These are phyloP conservation scores for Fonsecaea nubica DNA, from an alignment of 2,329 filamentous ascomycete genomes.

Conservation along the genomic window DNA sequence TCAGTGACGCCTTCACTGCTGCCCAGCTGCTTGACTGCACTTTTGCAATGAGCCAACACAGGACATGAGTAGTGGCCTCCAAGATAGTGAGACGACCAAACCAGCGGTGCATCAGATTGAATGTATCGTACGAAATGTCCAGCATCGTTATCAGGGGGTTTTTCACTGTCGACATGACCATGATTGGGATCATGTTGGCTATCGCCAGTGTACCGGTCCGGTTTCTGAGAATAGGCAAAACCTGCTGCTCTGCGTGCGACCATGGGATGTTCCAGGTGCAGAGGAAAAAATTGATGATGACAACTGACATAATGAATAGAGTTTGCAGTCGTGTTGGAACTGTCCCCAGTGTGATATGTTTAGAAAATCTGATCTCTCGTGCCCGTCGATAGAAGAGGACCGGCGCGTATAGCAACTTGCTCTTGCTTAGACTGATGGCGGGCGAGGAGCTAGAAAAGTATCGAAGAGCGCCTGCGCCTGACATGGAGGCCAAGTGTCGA, in stretches of 20 bases:
- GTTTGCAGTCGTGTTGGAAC: conserved; percentile 56
- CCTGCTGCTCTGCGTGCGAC: conserved; percentile 43
- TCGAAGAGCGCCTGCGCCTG: conserved; percentile 68
- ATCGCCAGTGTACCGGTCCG: conserved; percentile 52
- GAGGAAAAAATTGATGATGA: conserved; percentile 55
- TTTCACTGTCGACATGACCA: conserved; percentile 52
- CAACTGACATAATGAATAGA: conserved; percentile 49
- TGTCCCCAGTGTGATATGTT: conserved; percentile 53
- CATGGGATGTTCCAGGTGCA: conserved; percentile 58
- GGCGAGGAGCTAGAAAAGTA: conserved; percentile 71
- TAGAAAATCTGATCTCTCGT: conserved; percentile 53
- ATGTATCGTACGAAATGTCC: conserved; percentile 53
- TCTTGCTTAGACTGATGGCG: conserved; percentile 71
- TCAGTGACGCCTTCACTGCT: conserved; percentile 43
- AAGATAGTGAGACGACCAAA: conserved; percentile 74
- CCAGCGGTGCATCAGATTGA: conserved; percentile 75
- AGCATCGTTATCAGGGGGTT: conserved; percentile 53
- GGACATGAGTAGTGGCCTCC: conserved; percentile 72
- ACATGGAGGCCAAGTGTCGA: conserved; percentile 75
- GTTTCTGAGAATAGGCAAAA: conserved; percentile 51
- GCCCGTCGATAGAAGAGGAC: conserved; percentile 54
- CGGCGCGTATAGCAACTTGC: conserved; percentile 63
- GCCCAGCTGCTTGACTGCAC: conserved; percentile 53
- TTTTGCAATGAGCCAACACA: conserved; percentile 76
- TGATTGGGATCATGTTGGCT: conserved; percentile 53